Conservation (phyloP, 164 flowering plant genomes). For the Warburgia ugandensis region DNA sequence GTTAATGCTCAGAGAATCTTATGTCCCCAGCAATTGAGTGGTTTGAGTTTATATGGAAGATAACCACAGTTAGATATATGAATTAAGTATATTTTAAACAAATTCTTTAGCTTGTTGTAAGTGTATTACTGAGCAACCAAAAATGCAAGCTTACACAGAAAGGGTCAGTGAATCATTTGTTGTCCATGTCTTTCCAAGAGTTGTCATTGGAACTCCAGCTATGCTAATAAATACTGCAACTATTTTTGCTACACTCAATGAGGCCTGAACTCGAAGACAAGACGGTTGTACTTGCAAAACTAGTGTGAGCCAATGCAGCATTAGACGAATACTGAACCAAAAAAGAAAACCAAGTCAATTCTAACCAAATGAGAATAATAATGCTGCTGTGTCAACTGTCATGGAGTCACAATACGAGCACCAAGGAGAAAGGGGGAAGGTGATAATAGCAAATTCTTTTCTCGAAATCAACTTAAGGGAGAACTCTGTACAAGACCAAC, state of each 20-base stretch:
- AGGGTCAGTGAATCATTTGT: conserved; percentile 59
- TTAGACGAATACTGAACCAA: conserved; percentile 78
- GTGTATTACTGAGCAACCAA: not conserved
- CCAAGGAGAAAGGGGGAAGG: too few relatives aligned
- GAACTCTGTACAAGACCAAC: too few relatives aligned
- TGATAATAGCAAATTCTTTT: too few relatives aligned
- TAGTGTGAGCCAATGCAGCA: conserved; percentile 95
- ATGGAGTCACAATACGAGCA: too few relatives aligned
- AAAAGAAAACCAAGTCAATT: too few relatives aligned
- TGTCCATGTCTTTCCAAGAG: conserved; percentile 98
- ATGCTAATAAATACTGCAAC: conserved; percentile 92
- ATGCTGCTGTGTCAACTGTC: too few relatives aligned
- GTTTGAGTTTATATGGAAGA: conserved; percentile 57
- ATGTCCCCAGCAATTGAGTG: conserved; percentile 95
- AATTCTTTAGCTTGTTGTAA: too few relatives aligned
- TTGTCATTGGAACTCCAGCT: conserved; percentile 97
- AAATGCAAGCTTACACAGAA: conserved; percentile 44
- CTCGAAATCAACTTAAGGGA: too few relatives aligned
- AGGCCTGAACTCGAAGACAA: conserved; percentile 95
- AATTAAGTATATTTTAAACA: too few relatives aligned
- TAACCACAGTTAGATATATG: too few relatives aligned
- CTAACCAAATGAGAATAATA: too few relatives aligned
- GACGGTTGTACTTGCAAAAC: conserved; percentile 97
- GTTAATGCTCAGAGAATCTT: conserved; percentile 84
- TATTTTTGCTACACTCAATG: conserved; percentile 69